These are phyloP conservation scores for Arabidopsis suecica DNA, from an alignment of 345 rosid species.

Conservation along the genomic window DNA sequence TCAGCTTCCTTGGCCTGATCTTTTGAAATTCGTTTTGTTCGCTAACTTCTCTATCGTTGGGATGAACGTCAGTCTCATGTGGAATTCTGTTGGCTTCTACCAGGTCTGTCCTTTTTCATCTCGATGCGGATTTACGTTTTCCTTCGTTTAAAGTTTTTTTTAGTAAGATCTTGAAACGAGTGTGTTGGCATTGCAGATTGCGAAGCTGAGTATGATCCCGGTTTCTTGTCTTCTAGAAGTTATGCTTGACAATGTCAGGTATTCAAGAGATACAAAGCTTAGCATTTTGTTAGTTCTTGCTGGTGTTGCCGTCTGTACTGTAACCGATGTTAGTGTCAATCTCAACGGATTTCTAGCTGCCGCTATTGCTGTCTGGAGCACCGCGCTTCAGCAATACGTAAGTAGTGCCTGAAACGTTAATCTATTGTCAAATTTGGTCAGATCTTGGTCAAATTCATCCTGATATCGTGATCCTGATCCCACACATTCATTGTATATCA, in stretches of 20 bases:
- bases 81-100: slow-evolving; percentile 99
- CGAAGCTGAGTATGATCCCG: slow-evolving; percentile 98
- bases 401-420: slow-evolving; percentile 39
- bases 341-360: slow-evolving; percentile 92
- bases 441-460: neutral
- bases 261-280: slow-evolving; percentile 96
- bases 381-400: slow-evolving; percentile 96
- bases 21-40: slow-evolving; percentile 81
- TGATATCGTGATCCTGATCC: neutral
- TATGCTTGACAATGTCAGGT: slow-evolving; percentile 86
- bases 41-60: slow-evolving; percentile 99
- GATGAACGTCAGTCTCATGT: slow-evolving; percentile 98
- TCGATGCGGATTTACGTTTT: neutral
- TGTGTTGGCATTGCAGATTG: slow-evolving; percentile 63
- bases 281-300: slow-evolving; percentile 89
- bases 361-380: slow-evolving; percentile 95
- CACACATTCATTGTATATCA: neutral
- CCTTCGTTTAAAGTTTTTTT: neutral
- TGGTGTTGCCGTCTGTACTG: slow-evolving; percentile 98
- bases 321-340: slow-evolving; percentile 97
- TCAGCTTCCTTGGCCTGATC: slow-evolving; percentile 76
- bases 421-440: neutral
- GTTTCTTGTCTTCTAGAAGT: slow-evolving; percentile 96
- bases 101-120: slow-evolving; percentile 59
- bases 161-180: neutral